phyloP scores from a whole-genome alignment of 108 stramenopile species.

The Skeletonema grethae region DNA sequence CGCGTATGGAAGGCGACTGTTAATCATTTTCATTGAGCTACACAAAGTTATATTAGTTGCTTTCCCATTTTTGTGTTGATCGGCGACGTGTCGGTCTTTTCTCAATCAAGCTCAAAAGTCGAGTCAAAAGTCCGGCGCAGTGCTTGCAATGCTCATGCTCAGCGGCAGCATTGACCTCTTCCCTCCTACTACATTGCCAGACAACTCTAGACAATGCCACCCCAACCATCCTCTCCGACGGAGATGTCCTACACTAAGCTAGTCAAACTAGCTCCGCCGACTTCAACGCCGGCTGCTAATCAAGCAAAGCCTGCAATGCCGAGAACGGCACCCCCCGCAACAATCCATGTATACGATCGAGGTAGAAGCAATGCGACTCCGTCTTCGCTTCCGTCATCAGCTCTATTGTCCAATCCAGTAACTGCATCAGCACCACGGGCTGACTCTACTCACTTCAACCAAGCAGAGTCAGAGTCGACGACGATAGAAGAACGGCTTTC shows the following conservation, averaged over 20 bases:
- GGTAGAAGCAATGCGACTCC: background rate
- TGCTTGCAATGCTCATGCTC: too few relatives aligned
- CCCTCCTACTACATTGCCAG: too few relatives aligned
- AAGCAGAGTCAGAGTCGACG: background rate
- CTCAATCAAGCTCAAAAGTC: too few relatives aligned
- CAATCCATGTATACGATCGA: constrained; percentile 8
- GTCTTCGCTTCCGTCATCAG: background rate
- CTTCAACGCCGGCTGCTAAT: background rate
- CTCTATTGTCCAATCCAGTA: background rate
- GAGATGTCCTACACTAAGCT: constrained; percentile 15
- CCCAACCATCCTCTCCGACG: constrained; percentile 8
- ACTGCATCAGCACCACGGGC: background rate
- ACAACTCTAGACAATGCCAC: background rate
- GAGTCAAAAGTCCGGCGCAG: too few relatives aligned
- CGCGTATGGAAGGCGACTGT: background rate
- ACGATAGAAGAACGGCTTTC: constrained; percentile 22
- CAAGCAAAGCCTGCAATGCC: background rate
- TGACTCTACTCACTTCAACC: background rate
- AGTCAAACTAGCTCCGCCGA: background rate
- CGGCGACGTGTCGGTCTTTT: too few relatives aligned
- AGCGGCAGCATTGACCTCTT: too few relatives aligned
- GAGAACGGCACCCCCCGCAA: background rate
- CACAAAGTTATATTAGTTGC: too few relatives aligned
- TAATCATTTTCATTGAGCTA: background rate
- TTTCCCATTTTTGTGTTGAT: too few relatives aligned